These are phyloP conservation scores for Sporothrix humicola DNA, from an alignment of 2,329 filamentous ascomycete species.

Conservation along the genomic window DNA sequence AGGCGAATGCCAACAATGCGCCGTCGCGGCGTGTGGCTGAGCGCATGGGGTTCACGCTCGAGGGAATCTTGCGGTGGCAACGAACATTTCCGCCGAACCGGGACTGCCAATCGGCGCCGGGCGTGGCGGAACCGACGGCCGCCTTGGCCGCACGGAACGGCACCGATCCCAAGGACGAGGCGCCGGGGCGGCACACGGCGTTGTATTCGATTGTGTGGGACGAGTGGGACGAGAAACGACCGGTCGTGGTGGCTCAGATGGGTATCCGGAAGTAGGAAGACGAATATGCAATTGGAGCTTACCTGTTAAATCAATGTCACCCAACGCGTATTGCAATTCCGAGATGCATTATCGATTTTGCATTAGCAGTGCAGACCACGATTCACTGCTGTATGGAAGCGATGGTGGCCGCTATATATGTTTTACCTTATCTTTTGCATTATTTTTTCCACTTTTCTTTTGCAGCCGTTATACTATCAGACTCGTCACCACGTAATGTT, in stretches of 20 bases:
- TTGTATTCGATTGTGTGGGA: slow-evolving; percentile 34
- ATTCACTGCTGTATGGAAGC: no score
- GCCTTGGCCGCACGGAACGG: slow-evolving; percentile 15
- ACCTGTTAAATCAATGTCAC: background rate
- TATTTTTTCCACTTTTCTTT: background rate
- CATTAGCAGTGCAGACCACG: background rate
- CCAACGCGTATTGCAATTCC: background rate
- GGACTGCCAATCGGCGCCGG: background rate
- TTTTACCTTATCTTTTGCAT: background rate
- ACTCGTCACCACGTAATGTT: slow-evolving; percentile 2
- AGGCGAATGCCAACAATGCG: slow-evolving; percentile 21
- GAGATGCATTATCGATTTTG: background rate
- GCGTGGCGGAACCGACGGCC: background rate
- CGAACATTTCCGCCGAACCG: slow-evolving; percentile 12
- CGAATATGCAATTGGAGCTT: background rate
- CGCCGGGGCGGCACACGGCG: slow-evolving; percentile 31
- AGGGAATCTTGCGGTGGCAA: slow-evolving; percentile 29
- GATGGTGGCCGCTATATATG: background rate
- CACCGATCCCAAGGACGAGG: slow-evolving; percentile 12
- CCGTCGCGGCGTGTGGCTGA: slow-evolving; percentile 11
- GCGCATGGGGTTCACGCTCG: slow-evolving; percentile 30
- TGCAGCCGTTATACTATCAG: background rate
- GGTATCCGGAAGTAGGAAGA: background rate
- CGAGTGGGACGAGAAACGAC: slow-evolving; percentile 34
- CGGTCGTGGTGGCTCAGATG: slow-evolving; percentile 25